Conservation (phyloP, 192 early-diverging fungal species). For the Coemansia sp. region DNA sequence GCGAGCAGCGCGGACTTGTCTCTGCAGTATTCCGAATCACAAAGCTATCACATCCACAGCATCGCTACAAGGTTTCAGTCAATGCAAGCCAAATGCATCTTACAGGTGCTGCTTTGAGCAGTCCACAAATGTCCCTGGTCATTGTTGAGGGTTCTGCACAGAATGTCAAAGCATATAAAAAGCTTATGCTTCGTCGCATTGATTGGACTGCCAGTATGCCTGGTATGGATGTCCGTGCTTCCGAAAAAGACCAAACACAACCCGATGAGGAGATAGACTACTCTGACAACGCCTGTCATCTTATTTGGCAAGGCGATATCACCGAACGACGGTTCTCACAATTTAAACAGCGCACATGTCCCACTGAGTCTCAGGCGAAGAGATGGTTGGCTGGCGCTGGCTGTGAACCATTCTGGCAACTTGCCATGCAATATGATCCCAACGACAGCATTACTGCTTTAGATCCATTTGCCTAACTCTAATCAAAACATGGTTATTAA, state of each 20-base stretch:
- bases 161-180: slow-evolving; percentile 88
- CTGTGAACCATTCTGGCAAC: slow-evolving; percentile 87
- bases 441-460: slow-evolving; percentile 22
- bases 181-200: slow-evolving; percentile 92
- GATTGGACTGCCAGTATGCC: slow-evolving; percentile 71
- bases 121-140: slow-evolving; percentile 74
- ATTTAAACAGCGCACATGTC: slow-evolving; percentile 69
- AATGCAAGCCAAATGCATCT: slow-evolving; percentile 86
- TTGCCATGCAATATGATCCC: slow-evolving; percentile 58
- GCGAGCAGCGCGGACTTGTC: slow-evolving; percentile 67
- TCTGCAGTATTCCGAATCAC: slow-evolving; percentile 77
- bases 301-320: slow-evolving; percentile 94
- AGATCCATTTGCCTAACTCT: slow-evolving; percentile 18
- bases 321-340: slow-evolving; percentile 72
- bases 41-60: slow-evolving; percentile 76
- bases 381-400: slow-evolving; percentile 69
- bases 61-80: slow-evolving; percentile 84
- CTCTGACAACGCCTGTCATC: slow-evolving; percentile 73
- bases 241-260: slow-evolving; percentile 12
- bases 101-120: slow-evolving; percentile 76
- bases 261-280: slow-evolving; percentile 29
- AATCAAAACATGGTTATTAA: not conserved
- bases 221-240: slow-evolving; percentile 42
- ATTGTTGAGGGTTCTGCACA: slow-evolving; percentile 93
- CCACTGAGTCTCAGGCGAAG: slow-evolving; percentile 71